Base-by-base conservation (phyloP, 495 filamentous ascomycete genomes). In the Aspergillus campestris region DNA sequence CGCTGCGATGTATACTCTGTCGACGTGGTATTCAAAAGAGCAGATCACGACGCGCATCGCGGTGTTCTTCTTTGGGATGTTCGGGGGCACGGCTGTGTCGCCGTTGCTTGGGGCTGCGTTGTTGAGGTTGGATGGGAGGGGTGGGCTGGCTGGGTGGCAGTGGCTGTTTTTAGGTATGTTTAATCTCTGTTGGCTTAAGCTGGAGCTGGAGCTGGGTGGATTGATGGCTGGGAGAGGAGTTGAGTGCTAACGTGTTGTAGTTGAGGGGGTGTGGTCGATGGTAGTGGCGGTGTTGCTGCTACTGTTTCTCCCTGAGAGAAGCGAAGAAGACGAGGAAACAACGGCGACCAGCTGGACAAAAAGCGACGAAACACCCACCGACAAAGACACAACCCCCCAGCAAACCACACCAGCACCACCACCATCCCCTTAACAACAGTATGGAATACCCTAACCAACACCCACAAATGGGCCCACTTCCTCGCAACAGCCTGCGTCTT, bases 1-100 rank as follows among this genome's bases (percentile, higher is more conserved):
- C 0, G 75, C 67, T 7, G 63, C 69, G 0, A 64, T 81, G 27
- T 81, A 69, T 40, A 78, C 74, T 5, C 58, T 79, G n/a, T 75
- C 76, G 0, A 67, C 67, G 7, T 79, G 75, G 74, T 80, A 81
- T 51, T 73, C 72, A 39, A 58, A 56, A 11, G 55, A 62, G 8
- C 72, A 79, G 45, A 61, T 74, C 0, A 67, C 66, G n/a, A 68
- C 64, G 41, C 62, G 77, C 3, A 67, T 79, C 36, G 66, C 70
- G 0, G 58, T 67, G 8, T 74, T 75, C 49, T 80, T 77, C 50
- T 66, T 81, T 35, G 76, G 76, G 0, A 69, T 68, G 57, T 62
- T 63, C 45, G 53, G 74, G 1, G 75, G 70, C 1, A 67, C 69
- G 11, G 74, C 75, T 0, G 57, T 69, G 0, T 65, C 67, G 29